Conservation (phyloP, 1,139 yeast species). For the Pichia sp. region DNA sequence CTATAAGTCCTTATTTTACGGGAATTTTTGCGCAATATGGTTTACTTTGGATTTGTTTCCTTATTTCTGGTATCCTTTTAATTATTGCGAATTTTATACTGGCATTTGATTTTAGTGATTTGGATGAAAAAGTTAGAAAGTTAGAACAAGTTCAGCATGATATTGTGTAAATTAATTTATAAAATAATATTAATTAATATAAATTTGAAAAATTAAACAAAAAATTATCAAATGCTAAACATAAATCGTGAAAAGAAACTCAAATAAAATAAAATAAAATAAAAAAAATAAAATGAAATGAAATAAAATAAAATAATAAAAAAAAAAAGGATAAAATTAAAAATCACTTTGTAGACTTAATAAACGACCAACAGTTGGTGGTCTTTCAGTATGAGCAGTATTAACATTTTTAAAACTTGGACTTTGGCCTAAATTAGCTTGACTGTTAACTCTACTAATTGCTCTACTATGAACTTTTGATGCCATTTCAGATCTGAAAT, state of each 20-base stretch:
- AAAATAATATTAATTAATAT: constrained; percentile 1
- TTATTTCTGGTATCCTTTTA: constrained; percentile 54
- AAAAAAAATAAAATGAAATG: not conserved
- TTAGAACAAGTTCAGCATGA: constrained; percentile 27
- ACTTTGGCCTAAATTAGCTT: constrained; percentile 17
- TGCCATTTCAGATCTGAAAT: constrained; percentile 30
- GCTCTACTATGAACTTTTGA: constrained; percentile 24
- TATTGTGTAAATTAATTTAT: constrained; percentile 1
- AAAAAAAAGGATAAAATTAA: not conserved
- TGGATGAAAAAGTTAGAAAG: constrained; percentile 35
- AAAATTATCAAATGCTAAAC: not conserved
- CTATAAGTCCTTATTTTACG: constrained; percentile 74
- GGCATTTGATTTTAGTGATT: constrained; percentile 36
- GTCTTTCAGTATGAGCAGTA: constrained; percentile 5
- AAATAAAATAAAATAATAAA: not conserved
- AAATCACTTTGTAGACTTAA: constrained; percentile 8
- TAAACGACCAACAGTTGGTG: constrained; percentile 10
- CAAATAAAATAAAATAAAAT: not conserved
- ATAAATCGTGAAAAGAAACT: no score
- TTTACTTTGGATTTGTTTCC: constrained; percentile 50
- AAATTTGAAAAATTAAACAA: not conserved
- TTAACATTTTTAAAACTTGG: constrained; percentile 14
- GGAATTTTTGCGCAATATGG: constrained; percentile 60
- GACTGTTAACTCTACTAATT: constrained; percentile 23
- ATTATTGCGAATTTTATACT: constrained; percentile 41